Evolutionary conservation across 2,329 filamentous ascomycete species (phyloP), one percentile per base, ranked within the genome.

Genomic region (Corniculantispora saksenae): DNA sequence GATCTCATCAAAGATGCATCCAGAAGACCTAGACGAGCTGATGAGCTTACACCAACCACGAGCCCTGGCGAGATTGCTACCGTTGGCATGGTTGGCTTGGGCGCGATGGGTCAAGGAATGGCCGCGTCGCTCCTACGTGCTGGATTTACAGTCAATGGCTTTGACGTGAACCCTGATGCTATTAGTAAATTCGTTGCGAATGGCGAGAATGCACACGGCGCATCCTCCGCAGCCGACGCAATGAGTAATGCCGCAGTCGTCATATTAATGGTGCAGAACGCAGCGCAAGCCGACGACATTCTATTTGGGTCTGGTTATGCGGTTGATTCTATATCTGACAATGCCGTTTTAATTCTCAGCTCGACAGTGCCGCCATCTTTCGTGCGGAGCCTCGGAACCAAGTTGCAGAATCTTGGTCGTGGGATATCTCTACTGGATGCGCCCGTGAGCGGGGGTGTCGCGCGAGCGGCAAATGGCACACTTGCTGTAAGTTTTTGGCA

Each of bases 31-130:
- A 35, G 56, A 2, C 21, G 25, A 0, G 55, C 66, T 8, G 66
- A 67, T 2, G 64, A 66, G 9, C 63, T 70, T 2, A 70, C 70
- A 0, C 70, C 71, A 3, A 64, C 63, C 25, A 68, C 50, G 12
- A 71, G 71, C 9, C 69, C 70, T 1, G 25, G 69, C 10, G 68
- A 70, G 13, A 70, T 75, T 27, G 67, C 68, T 19, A 79, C 72
- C 29, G 66, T 78, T 29, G 76, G 73, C 15, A 73, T 79, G 64
- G 72, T 78, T 23, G 77, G 77, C 1, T 65, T 79, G 10, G 77
- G 77, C 0, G 77, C 77, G 1, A 79, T 79, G 77, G 77, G 76
- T 6, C 72, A 74, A 35, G 76, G 77, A 29, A 79, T 79, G 73
- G 77, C 77, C 1, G 64, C 71, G 1, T 76, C 76, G 1, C 71